These are phyloP conservation scores for Paspalum notatum DNA, from an alignment of 176 grass and related monocot species.

Conservation along the genomic window DNA sequence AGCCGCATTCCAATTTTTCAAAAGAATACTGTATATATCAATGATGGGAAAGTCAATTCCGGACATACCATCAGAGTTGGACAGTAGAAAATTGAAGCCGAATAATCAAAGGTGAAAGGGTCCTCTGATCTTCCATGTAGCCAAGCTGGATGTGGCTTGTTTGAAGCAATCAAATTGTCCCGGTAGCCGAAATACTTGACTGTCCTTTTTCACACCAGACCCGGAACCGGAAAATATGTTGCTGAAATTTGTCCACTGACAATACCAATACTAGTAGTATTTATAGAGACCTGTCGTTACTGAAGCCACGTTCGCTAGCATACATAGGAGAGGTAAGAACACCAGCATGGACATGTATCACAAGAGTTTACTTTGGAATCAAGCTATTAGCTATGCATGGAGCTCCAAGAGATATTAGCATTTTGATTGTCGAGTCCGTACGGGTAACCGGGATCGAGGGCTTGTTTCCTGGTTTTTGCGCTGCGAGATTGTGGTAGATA, in stretches of 20 bases:
- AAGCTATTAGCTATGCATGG: background rate
- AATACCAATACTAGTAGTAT: background rate
- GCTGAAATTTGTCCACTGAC: background rate
- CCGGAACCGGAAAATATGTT: slow-evolving; percentile 1
- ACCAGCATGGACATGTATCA: background rate
- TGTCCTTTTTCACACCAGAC: background rate
- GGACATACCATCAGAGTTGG: background rate
- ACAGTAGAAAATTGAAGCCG: background rate
- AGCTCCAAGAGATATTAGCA: background rate
- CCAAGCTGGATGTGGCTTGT: background rate
- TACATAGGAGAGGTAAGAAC: background rate
- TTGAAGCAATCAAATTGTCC: background rate
- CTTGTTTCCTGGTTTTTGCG: slow-evolving; percentile 46
- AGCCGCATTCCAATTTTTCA: background rate
- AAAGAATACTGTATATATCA: background rate
- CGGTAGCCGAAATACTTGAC: slow-evolving; percentile 43
- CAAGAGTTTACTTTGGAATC: slow-evolving; percentile 22
- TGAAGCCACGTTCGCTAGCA: background rate
- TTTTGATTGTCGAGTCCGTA: background rate
- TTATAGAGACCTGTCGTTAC: background rate
- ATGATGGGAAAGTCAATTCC: background rate
- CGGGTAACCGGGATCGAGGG: slow-evolving; percentile 20
- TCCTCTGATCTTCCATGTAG: background rate
- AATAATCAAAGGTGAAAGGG: slow-evolving; percentile 28
- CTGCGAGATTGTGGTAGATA: background rate